These are phyloP conservation scores for Cladosporium sp. DNA, from an alignment of 2,329 filamentous ascomycete genomes.

Conservation along the genomic window DNA sequence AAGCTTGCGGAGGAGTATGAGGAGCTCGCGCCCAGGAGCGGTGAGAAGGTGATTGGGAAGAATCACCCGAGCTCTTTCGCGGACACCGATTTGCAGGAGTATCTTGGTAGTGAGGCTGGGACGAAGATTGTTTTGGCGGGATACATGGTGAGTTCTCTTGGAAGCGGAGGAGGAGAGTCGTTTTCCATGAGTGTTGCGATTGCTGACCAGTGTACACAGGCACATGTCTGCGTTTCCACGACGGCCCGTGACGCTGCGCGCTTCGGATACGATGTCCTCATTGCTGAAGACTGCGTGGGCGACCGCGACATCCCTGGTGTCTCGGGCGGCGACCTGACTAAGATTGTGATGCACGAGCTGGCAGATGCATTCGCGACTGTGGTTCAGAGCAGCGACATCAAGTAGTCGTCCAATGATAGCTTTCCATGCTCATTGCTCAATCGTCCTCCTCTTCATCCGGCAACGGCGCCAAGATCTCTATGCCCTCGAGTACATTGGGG, in stretches of 20 bases:
- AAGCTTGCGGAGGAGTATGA: slow-evolving; percentile 56
- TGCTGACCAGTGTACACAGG: slow-evolving; percentile 34
- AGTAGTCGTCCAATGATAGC: slow-evolving; percentile 21
- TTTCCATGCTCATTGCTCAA: neutral
- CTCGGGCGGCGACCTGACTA: slow-evolving; percentile 50
- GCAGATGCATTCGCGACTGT: slow-evolving; percentile 61
- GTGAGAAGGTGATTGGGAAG: slow-evolving; percentile 58
- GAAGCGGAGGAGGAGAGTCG: neutral
- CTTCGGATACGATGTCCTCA: slow-evolving; percentile 58
- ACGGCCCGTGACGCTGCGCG: slow-evolving; percentile 59
- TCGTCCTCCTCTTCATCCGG: slow-evolving; percentile 20
- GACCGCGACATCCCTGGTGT: slow-evolving; percentile 63
- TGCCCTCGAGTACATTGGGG: slow-evolving; percentile 26
- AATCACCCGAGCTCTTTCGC: slow-evolving; percentile 56
- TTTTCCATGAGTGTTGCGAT: neutral
- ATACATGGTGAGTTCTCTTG: slow-evolving; percentile 45
- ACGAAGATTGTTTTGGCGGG: slow-evolving; percentile 60
- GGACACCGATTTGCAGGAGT: slow-evolving; percentile 54
- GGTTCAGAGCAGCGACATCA: slow-evolving; percentile 47
- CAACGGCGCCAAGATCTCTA: slow-evolving; percentile 22
- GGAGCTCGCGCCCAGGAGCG: slow-evolving; percentile 49
- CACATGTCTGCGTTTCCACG: slow-evolving; percentile 60
- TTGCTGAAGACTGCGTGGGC: slow-evolving; percentile 59
- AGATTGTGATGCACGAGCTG: slow-evolving; percentile 54
- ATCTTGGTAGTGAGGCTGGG: slow-evolving; percentile 45